phyloP scores from a whole-genome alignment of 148 eudicot species.

The Spergularia marina region DNA sequence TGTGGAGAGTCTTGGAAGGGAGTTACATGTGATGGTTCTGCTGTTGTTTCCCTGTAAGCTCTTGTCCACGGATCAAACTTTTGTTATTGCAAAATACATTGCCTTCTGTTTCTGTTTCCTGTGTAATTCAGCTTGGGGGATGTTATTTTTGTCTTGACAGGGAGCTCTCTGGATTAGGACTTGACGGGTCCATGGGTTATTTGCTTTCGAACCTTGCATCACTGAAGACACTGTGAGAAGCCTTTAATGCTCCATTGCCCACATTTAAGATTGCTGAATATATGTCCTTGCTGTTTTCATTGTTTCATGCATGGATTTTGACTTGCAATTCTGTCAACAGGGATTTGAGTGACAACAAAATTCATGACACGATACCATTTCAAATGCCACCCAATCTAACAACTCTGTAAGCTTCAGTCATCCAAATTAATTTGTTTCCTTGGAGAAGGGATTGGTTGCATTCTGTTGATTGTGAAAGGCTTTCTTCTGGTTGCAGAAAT shows the following conservation, averaged over 20 bases:
- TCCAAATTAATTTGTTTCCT: constrained; percentile 14
- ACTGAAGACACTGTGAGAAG: constrained; percentile 64
- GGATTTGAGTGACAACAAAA: constrained; percentile 81
- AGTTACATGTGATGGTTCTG: constrained; percentile 72
- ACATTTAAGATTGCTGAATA: constrained; percentile 6
- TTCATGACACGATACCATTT: constrained; percentile 80
- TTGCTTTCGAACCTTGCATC: constrained; percentile 55
- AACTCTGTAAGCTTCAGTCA: constrained; percentile 52
- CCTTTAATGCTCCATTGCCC: not conserved
- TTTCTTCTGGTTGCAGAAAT: constrained; percentile 54
- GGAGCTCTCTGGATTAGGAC: constrained; percentile 72
- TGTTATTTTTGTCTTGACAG: constrained; percentile 44
- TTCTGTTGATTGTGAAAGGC: constrained; percentile 7
- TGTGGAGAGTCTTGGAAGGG: constrained; percentile 98
- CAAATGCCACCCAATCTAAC: constrained; percentile 88
- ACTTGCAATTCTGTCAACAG: constrained; percentile 34
- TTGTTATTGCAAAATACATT: not conserved
- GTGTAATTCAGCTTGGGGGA: constrained; percentile 17
- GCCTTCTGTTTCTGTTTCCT: not conserved
- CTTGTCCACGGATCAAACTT: not conserved
- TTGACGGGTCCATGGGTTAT: constrained; percentile 87
- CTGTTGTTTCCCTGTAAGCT: constrained; percentile 81
- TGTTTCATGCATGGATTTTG: constrained; percentile 3
- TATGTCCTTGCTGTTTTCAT: not conserved
- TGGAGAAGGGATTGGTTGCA: not conserved